Base-by-base conservation (phyloP, 352 stramenopile species). In the Vaucheria bursata region DNA sequence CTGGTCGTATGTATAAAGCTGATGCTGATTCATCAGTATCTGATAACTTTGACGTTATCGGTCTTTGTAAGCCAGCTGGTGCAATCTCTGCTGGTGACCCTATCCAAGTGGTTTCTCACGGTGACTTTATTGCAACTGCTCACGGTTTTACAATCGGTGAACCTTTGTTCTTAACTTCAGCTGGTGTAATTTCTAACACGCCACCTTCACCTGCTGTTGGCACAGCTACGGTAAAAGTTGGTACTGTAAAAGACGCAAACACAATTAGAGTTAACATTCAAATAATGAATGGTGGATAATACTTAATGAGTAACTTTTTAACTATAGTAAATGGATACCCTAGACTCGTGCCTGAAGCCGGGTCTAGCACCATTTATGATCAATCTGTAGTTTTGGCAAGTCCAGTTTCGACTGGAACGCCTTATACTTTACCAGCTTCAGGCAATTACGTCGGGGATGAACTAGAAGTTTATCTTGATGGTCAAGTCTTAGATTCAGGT, bases 391-490 rank as follows among this genome's bases (percentile, higher is more conserved):
- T 59, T 59, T 25, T 59, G 25, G 45, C 25, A 25, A 25, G 45
- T 18, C 45, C 45, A 59, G 25, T 59, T 18, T 18, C 18, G 18
- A 59, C 45, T 59, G 45, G 45, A 59, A 25, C 25, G 12, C 25
- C 25, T 18, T 18, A 18, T 18, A 59, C 12, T 59, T 59, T 59
- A 59, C 45, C 45, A 18, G 18, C 25, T 18, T 18, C 12, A 18
- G 45, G 25, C 12, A 59, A 25, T 59, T 59, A 59, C 45, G 45
- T 59, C 25, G 45, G 12, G 25, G 45, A 59, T 18, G 45, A 59
- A 59, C 25, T 59, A 59, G 45, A 59, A 59, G 45, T 59, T 59
- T 59, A 59, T 59, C 45, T 59, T 18, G 25, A 59, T 25, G 45
- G 45, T 18, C 45, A 59, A 59, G 25, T 18, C 18, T 25, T 59